A percentile compares a stretch with the other conserved stretches of the same genome.
Conservation (phyloP, 768 basidiomycete species). For the Leccinum sublutescens region DNA sequence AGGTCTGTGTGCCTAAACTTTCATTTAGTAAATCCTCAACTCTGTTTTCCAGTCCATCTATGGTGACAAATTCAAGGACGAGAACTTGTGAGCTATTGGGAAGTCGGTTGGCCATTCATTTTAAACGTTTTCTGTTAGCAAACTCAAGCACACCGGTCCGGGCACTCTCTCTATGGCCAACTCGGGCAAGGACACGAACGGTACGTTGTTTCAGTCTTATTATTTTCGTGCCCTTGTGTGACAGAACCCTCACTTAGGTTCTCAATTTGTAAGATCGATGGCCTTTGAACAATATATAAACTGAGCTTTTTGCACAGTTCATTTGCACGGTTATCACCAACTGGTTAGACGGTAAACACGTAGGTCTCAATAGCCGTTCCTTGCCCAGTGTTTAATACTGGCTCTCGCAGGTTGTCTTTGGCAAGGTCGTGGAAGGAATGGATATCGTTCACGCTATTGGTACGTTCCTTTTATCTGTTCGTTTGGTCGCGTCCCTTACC, state of each 20-base stretch:
- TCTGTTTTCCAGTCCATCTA: conserved; percentile 69
- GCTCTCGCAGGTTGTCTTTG: conserved; percentile 77
- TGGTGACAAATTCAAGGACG: conserved; percentile 87
- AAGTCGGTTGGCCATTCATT: not conserved
- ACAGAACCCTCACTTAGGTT: conserved; percentile 45
- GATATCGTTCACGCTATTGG: conserved; percentile 78
- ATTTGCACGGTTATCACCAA: conserved; percentile 84
- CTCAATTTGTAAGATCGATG: conserved; percentile 71
- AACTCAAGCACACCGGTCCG: conserved; percentile 89
- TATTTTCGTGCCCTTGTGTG: not conserved
- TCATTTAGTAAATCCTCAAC: conserved; percentile 2
- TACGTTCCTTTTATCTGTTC: conserved; percentile 32
- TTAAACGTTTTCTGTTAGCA: conserved; percentile 48
- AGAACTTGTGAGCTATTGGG: conserved; percentile 75
- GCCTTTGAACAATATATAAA: not conserved
- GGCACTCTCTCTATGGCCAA: conserved; percentile 96
- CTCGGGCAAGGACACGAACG: conserved; percentile 89
- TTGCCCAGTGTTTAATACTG: not conserved
- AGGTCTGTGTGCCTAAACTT: conserved; percentile 44
- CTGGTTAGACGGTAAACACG: conserved; percentile 92
- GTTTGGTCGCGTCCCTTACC: not conserved
- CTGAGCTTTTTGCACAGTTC: conserved; percentile 53
- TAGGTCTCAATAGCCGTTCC: conserved; percentile 32
- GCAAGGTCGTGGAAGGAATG: conserved; percentile 90
- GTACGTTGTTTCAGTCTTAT: conserved; percentile 36